Conservation (phyloP, 192 early-diverging fungal species). For the Podila clonocystis region DNA sequence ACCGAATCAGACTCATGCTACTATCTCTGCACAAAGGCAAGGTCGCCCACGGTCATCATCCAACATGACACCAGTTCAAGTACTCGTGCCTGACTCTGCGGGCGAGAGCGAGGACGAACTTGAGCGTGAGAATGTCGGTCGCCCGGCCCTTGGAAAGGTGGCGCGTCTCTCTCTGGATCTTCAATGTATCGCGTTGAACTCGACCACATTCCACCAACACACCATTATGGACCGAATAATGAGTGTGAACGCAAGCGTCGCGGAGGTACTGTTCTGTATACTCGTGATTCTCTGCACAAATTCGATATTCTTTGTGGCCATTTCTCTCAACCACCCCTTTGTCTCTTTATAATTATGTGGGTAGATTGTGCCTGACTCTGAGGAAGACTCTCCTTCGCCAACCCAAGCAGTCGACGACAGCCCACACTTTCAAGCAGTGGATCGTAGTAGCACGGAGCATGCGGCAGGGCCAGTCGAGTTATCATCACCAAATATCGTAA, state of each 20-base stretch:
- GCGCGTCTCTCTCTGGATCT: background rate
- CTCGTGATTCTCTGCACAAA: no score
- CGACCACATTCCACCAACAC: background rate
- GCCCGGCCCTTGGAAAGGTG: background rate
- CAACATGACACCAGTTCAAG: background rate
- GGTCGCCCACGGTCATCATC: no score
- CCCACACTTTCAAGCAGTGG: no score
- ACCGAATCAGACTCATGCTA: background rate
- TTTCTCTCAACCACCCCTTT: no score
- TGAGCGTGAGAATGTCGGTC: background rate
- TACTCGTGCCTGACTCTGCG: conserved; percentile 16
- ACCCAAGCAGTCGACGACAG: background rate
- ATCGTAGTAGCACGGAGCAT: no score
- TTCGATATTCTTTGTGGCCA: no score
- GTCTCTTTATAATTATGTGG: background rate
- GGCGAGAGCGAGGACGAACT: background rate
- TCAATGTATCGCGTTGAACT: background rate
- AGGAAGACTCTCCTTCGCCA: background rate
- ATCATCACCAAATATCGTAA: no score
- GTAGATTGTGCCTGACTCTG: conserved; percentile 11
- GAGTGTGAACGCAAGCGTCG: background rate
- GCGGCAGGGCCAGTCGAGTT: no score
- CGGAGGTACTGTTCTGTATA: background rate
- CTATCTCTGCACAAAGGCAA: background rate
- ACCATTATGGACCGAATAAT: background rate